These are phyloP conservation scores for Oxyria digyna DNA, from an alignment of 148 eudicot genomes.

Conservation along the genomic window DNA sequence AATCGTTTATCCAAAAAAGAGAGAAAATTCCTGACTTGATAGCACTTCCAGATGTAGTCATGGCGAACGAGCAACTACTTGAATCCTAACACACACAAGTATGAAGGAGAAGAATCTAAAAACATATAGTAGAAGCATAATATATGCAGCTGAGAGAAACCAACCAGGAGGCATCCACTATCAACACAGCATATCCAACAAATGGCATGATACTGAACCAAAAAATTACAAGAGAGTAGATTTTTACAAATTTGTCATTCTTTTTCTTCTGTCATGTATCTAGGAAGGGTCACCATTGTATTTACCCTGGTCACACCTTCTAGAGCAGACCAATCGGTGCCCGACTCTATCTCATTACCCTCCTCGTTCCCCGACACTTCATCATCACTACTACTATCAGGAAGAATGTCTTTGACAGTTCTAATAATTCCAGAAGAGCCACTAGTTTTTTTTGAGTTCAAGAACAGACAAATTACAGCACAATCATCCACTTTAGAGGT, in stretches of 20 bases:
- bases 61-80: too few relatives aligned
- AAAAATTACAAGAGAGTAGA: background rate
- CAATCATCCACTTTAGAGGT: constrained; percentile 89
- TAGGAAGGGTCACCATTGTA: constrained; percentile 11
- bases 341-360: background rate
- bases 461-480: constrained; percentile 82
- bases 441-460: constrained; percentile 25
- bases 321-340: constrained; percentile 12
- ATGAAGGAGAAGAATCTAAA: background rate
- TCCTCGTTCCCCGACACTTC: background rate
- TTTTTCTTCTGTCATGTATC: background rate
- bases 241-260: background rate
- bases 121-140: background rate
- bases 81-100: too few relatives aligned
- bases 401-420: constrained; percentile 2
- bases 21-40: too few relatives aligned
- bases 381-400: constrained; percentile 6
- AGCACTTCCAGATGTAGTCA: too few relatives aligned
- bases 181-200: background rate
- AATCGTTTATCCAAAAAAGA: too few relatives aligned
- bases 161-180: background rate
- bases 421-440: constrained; percentile 13
- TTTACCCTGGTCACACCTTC: constrained; percentile 8
- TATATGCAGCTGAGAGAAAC: background rate
- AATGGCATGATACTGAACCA: background rate